phyloP scores from a whole-genome alignment of 345 rosid species.

The Gossypium mustelinum region DNA sequence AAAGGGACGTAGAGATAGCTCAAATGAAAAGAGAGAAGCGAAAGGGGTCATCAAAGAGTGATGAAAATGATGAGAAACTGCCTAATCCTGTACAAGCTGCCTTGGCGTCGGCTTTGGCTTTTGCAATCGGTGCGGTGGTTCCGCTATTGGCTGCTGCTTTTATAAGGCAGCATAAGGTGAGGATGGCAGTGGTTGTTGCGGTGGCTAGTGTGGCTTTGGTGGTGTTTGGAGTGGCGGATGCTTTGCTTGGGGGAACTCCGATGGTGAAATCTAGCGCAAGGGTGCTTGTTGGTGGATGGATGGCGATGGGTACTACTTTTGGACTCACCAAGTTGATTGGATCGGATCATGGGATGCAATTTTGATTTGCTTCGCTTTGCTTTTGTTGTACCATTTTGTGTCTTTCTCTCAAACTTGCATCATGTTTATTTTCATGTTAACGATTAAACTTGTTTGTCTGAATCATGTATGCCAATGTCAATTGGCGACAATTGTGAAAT shows the following conservation, averaged over 20 bases:
- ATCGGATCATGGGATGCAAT: constrained; percentile 43
- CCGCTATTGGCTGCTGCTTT: constrained; percentile 82
- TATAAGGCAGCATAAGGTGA: constrained; percentile 51
- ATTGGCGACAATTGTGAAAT: no score
- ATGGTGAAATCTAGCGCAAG: not conserved
- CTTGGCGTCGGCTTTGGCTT: constrained; percentile 79
- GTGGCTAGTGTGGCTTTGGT: constrained; percentile 60
- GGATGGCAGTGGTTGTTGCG: constrained; percentile 53
- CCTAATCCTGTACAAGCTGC: constrained; percentile 88
- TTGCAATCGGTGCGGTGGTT: constrained; percentile 74
- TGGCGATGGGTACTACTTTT: constrained; percentile 87
- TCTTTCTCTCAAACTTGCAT: no score
- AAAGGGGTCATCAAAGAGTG: not conserved
- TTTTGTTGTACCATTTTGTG: no score
- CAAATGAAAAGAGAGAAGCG: constrained; percentile 42
- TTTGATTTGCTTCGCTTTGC: not conserved
- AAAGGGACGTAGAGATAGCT: constrained; percentile 56
- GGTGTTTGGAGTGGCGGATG: constrained; percentile 46
- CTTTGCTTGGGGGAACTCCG: not conserved
- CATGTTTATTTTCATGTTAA: no score
- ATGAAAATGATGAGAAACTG: constrained; percentile 29
- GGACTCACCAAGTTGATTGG: constrained; percentile 80
- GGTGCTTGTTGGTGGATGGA: constrained; percentile 63
- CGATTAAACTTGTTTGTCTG: no score
- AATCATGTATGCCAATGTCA: no score